Percentiles rank a stretch among this genome's conserved stretches.
Conservation (phyloP, 805 yeast genomes). For the Barnettozyma sucrosica region DNA sequence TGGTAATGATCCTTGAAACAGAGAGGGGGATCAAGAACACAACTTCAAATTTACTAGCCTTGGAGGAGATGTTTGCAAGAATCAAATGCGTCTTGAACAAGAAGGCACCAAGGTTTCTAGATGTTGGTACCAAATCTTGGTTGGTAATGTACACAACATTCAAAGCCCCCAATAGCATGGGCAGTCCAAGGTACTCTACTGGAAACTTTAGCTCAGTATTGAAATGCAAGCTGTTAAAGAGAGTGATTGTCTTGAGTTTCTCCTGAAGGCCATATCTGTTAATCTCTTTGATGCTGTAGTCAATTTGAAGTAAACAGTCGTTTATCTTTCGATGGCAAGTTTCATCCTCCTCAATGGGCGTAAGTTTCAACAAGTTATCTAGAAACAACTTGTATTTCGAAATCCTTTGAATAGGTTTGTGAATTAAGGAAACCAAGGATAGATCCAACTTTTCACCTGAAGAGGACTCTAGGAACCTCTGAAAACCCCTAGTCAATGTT, state of each 20-base stretch:
- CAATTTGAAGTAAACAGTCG: slow-evolving; percentile 16
- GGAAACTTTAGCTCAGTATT: slow-evolving; percentile 24
- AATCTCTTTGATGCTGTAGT: slow-evolving; percentile 24
- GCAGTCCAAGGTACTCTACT: slow-evolving; percentile 42
- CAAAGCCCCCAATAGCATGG: slow-evolving; percentile 39
- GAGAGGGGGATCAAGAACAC: slow-evolving; percentile 45
- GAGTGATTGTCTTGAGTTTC: slow-evolving; percentile 12
- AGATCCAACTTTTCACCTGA: slow-evolving; percentile 40
- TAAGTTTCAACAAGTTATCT: slow-evolving; percentile 34
- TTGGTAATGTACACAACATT: slow-evolving; percentile 34
- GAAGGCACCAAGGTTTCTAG: slow-evolving; percentile 30
- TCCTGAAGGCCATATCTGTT: slow-evolving; percentile 28
- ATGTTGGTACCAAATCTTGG: slow-evolving; percentile 6
- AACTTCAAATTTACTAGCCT: slow-evolving; percentile 28
- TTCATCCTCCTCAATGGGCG: slow-evolving; percentile 19
- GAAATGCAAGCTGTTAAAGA: slow-evolving; percentile 18
- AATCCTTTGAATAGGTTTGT: slow-evolving; percentile 47
- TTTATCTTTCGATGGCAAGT: slow-evolving; percentile 13
- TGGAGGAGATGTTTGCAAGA: slow-evolving; percentile 26
- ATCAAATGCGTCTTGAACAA: slow-evolving; percentile 49
- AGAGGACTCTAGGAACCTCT: slow-evolving; percentile 35
- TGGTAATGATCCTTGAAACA: slow-evolving; percentile 24
- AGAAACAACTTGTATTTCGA: slow-evolving; percentile 46
- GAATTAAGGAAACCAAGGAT: slow-evolving; percentile 47
- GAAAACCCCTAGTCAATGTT: slow-evolving; percentile 27